Conservation (phyloP, 2,329 filamentous ascomycete genomes). For the Xylariaceae sp. region DNA sequence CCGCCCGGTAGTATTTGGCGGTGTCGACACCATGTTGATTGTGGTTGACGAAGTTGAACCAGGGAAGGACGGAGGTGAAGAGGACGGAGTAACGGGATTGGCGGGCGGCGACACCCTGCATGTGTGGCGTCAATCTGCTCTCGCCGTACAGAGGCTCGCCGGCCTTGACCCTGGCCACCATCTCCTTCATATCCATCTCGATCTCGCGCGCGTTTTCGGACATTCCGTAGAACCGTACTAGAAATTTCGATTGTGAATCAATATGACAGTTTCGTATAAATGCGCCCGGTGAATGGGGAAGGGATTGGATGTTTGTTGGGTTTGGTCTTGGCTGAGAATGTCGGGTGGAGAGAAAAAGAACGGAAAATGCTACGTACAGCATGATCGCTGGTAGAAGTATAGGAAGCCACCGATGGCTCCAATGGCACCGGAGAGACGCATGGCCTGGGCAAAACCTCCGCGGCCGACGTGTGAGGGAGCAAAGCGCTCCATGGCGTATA, state of each 20-base stretch:
- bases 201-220: slow-evolving; percentile 87
- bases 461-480: slow-evolving; percentile 79
- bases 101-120: slow-evolving; percentile 87
- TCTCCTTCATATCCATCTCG: slow-evolving; percentile 96
- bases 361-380: slow-evolving; percentile 54
- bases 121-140: slow-evolving; percentile 71
- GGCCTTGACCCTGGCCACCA: slow-evolving; percentile 92
- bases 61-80: slow-evolving; percentile 79
- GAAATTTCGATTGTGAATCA: slow-evolving; percentile 10
- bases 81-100: slow-evolving; percentile 89
- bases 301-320: no score
- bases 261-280: neutral
- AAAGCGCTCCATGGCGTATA: slow-evolving; percentile 75
- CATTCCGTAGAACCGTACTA: slow-evolving; percentile 94
- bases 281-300: neutral
- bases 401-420: slow-evolving; percentile 75
- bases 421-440: slow-evolving; percentile 71
- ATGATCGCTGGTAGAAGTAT: slow-evolving; percentile 77
- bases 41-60: slow-evolving; percentile 99
- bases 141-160: slow-evolving; percentile 86
- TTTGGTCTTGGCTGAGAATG: no score
- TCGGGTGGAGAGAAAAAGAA: slow-evolving; percentile 6
- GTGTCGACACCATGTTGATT: slow-evolving; percentile 94
- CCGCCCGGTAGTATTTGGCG: slow-evolving; percentile 95
- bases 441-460: slow-evolving; percentile 73